These are phyloP conservation scores for Wickerhamiella musiphila DNA, from an alignment of 805 yeast genomes.

Conservation along the genomic window DNA sequence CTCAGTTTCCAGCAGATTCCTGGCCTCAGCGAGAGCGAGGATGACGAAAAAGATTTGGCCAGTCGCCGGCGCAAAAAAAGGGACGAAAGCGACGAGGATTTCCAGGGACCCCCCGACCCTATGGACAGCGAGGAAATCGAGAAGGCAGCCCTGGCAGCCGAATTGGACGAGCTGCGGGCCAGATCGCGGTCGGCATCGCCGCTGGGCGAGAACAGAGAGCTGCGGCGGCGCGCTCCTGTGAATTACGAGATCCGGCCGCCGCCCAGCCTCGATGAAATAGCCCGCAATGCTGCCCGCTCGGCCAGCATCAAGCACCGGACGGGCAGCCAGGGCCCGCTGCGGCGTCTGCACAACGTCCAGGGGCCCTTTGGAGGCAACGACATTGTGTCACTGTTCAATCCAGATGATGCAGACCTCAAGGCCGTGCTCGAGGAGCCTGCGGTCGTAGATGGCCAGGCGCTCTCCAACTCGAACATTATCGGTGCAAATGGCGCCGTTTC, in stretches of 20 bases:
- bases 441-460: constrained; percentile 24
- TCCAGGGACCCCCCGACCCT: not conserved
- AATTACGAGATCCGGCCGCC: constrained; percentile 16
- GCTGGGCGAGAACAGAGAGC: constrained; percentile 7
- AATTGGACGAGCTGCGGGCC: constrained; percentile 11
- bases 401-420: constrained; percentile 7
- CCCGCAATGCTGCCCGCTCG: constrained; percentile 2
- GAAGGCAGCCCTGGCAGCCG: constrained; percentile 5
- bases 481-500: constrained; percentile 3
- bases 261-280: constrained; percentile 14
- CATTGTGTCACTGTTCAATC: constrained; percentile 52
- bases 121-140: not conserved
- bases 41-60: too few species aligned
- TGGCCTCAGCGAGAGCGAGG: too few species aligned
- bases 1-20: too few species aligned
- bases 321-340: constrained; percentile 17
- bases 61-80: too few species aligned
- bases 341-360: constrained; percentile 76
- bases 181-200: too few species aligned
- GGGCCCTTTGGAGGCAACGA: constrained; percentile 98
- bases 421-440: constrained; percentile 22
- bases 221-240: constrained; percentile 14
- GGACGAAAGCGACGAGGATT: constrained; percentile 2
- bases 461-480: not conserved
- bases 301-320: not conserved